Conservation (phyloP, 805 yeast species). For the Cyberlindnera euphorbiiphila region DNA sequence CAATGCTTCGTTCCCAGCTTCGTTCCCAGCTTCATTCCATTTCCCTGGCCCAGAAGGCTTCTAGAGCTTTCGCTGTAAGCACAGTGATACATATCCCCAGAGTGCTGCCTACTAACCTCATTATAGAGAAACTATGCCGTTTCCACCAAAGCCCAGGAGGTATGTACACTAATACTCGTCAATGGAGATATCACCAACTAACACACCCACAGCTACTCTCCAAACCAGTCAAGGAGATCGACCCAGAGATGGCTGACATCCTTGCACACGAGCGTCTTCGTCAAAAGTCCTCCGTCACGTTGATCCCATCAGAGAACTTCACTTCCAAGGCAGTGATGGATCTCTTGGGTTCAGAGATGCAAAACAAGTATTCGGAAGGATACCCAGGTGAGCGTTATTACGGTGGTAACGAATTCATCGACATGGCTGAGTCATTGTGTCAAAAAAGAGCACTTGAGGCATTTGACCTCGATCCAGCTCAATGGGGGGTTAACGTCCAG, state of each 20-base stretch:
- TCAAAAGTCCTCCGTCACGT: conserved; percentile 89
- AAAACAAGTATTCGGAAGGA: conserved; percentile 98
- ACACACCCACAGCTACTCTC: conserved; percentile 12
- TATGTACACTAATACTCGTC: not conserved
- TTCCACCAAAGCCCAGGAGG: conserved; percentile 19
- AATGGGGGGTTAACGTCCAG: conserved; percentile 99
- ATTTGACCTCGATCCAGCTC: conserved; percentile 69
- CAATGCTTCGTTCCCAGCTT: conserved; percentile 20
- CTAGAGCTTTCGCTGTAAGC: conserved; percentile 12
- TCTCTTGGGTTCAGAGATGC: conserved; percentile 95
- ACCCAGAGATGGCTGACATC: conserved; percentile 75
- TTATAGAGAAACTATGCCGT: conserved; percentile 20
- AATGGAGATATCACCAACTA: not conserved
- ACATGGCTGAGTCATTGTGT: conserved; percentile 87
- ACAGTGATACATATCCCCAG: no score
- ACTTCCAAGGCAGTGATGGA: conserved; percentile 96
- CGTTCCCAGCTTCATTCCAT: conserved; percentile 19
- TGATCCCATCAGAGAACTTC: conserved; percentile 96
- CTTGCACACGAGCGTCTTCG: conserved; percentile 79
- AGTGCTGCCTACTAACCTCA: conserved; percentile 1
- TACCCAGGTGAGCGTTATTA: conserved; percentile 99
- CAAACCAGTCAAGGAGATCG: conserved; percentile 44
- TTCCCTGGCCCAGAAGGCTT: conserved; percentile 14
- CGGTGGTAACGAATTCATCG: conserved; percentile 97
- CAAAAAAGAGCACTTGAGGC: conserved; percentile 94